A percentile compares a stretch with the other conserved stretches of the same genome.
Evolutionary conservation across 2,329 filamentous ascomycete genomes (phyloP).

Genomic region (Grosmannia huntii): DNA sequence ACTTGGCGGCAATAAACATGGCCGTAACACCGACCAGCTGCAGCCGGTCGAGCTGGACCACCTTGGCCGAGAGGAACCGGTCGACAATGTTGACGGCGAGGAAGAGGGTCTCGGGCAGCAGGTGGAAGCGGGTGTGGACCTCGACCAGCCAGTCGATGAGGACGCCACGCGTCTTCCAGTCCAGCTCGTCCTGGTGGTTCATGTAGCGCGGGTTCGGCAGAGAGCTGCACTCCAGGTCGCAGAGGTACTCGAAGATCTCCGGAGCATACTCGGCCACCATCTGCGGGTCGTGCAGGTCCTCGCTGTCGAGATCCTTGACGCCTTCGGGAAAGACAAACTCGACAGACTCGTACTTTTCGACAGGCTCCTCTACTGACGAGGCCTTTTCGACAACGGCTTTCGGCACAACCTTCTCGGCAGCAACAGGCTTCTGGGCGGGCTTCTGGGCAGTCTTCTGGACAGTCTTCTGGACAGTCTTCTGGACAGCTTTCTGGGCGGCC

Average conservation of each 20-base stretch:
- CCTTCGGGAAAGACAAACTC: constrained; percentile 20
- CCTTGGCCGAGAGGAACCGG: constrained; percentile 88
- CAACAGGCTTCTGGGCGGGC: not conserved
- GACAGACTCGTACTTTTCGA: constrained; percentile 15
- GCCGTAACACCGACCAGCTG: constrained; percentile 95
- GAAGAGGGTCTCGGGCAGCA: constrained; percentile 92
- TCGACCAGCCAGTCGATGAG: constrained; percentile 97
- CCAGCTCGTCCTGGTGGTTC: constrained; percentile 82
- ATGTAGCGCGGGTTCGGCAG: constrained; percentile 91
- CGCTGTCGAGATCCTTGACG: constrained; percentile 61
- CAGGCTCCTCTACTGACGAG: constrained; percentile 16
- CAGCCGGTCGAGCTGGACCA: constrained; percentile 89
- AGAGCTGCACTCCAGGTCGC: constrained; percentile 65
- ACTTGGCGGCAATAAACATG: constrained; percentile 99
- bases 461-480: constrained; percentile 11
- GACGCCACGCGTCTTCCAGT: constrained; percentile 98
- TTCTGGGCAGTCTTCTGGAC: not conserved
- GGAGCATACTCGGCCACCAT: constrained; percentile 97
- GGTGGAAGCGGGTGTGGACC: constrained; percentile 91
- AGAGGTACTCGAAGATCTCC: constrained; percentile 94
- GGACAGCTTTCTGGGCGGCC: not conserved
- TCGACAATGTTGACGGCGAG: constrained; percentile 97
- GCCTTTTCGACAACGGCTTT: constrained; percentile 24
- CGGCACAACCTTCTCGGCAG: not conserved
- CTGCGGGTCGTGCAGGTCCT: constrained; percentile 84